These are phyloP conservation scores for Dendrobium officinale DNA, from an alignment of 106 monocot genomes.

Conservation along the genomic window DNA sequence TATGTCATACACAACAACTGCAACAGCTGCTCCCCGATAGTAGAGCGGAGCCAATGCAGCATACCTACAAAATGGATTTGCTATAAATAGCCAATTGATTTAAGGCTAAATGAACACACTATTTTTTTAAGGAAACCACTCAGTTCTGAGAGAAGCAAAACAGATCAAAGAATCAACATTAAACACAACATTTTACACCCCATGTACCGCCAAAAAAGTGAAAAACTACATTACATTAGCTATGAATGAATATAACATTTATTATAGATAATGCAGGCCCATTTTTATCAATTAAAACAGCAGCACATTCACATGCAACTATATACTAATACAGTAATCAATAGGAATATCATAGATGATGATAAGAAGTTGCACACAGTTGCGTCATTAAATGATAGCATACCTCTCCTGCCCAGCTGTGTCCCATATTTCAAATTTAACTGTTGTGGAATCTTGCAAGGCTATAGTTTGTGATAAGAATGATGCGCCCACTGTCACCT, in stretches of 20 bases:
- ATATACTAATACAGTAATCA: neutral
- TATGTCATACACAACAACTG: conserved; percentile 99
- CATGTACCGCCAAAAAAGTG: neutral
- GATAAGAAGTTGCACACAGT: neutral
- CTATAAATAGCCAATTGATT: neutral
- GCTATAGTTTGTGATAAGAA: conserved; percentile 97
- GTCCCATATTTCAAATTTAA: conserved; percentile 99
- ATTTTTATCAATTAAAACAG: neutral
- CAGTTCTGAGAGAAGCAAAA: neutral
- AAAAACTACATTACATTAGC: neutral
- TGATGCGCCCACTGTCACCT: conserved; percentile 99
- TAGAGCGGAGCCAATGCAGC: conserved; percentile 97
- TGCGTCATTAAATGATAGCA: neutral
- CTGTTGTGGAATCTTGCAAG: conserved; percentile 83
- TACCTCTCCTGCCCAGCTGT: conserved; percentile 99
- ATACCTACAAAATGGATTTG: conserved; percentile 42
- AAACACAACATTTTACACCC: neutral
- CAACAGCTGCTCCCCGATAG: conserved; percentile 93
- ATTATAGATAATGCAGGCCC: neutral
- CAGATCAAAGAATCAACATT: neutral
- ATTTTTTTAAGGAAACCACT: neutral
- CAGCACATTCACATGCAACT: too few species aligned
- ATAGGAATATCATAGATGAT: neutral
- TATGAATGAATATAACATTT: neutral
- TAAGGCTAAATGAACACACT: neutral